Base-by-base conservation (phyloP, 2,329 filamentous ascomycete genomes). In the Chalaropsis thielavioides region DNA sequence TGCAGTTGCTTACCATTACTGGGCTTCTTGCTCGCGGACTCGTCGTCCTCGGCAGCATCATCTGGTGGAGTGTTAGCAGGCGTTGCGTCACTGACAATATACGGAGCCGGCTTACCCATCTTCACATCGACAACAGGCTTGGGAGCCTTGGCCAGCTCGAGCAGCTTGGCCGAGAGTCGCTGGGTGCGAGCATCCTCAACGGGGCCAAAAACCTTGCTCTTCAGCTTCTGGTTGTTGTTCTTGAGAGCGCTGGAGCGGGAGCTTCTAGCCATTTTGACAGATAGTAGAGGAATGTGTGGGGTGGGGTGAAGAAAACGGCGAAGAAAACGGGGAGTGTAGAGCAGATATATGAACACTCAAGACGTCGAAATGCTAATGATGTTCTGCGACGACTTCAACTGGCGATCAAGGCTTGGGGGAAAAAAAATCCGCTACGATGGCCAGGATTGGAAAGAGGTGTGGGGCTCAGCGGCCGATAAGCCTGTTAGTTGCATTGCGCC, bases 81-180 rank as follows among this genome's bases (percentile, higher is more conserved):
- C n/a, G 3, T 19, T 61, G 6, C 8, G 31, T 1, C 4, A 49
- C 13, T 2, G 44, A 13, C 15, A n/a, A 43, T 44, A 3, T 6
- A 24, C 15, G 19, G 7, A 13, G 3, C 3, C 24, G 15, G 43
- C 63, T 35, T 73, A 62, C 78, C 76, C 73, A 83, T 80, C 65
- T 77, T 77, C 69, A 80, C 75, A 69, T 83, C 77, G 63, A 75
- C 74, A 65, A 76, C 71, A 67, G 88, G 85, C 74, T 88, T 90
- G 67, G 89, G 86, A 72, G 91, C 85, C 66, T 86, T 81, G 59
- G 88, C 88, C 70, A 95, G 75, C 73, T 92, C 90, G 72, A 92
- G 80, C 67, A 96, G 80, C 76, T 94, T 96, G 68, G 89, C 88
- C 46, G 90, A 90, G 43, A 96, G 83, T 69, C 92, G 86, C 75